phyloP scores from a whole-genome alignment of 2,329 filamentous ascomycete genomes.

The Pseudogymnoascus sp. region DNA sequence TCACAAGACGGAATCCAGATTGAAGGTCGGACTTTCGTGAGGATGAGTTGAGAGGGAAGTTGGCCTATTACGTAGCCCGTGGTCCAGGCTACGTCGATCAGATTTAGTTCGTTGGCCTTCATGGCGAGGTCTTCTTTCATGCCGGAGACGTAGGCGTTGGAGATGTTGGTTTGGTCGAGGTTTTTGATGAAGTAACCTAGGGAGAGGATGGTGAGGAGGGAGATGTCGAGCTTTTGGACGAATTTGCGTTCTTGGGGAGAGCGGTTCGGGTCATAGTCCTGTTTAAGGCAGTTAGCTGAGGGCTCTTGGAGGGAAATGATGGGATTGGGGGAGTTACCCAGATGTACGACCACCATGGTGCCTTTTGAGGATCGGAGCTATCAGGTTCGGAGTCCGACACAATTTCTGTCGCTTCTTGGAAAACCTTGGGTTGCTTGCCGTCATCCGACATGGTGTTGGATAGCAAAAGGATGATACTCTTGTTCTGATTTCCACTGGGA shows the following conservation, averaged over 20 bases:
- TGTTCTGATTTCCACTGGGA: neutral
- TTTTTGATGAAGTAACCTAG: constrained; percentile 27
- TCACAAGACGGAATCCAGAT: constrained; percentile 38
- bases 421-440: neutral
- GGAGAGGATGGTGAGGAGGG: constrained; percentile 23
- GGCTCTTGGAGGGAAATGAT: neutral
- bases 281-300: neutral
- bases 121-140: constrained; percentile 34
- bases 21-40: constrained; percentile 36
- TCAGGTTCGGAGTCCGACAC: constrained; percentile 13
- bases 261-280: constrained; percentile 23
- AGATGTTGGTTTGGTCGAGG: constrained; percentile 25
- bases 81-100: constrained; percentile 37
- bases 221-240: constrained; percentile 24
- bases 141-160: constrained; percentile 36
- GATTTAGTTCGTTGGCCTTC: constrained; percentile 35
- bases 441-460: neutral
- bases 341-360: constrained; percentile 24
- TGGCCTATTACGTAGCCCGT: constrained; percentile 50
- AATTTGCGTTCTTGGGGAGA: constrained; percentile 21
- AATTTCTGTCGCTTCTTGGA: constrained; percentile 10
- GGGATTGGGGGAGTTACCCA: constrained; percentile 17
- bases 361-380: constrained; percentile 13
- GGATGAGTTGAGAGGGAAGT: constrained; percentile 33
- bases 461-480: neutral